phyloP scores from a whole-genome alignment of 2,329 filamentous ascomycete genomes.

The Diplodia sapinea region DNA sequence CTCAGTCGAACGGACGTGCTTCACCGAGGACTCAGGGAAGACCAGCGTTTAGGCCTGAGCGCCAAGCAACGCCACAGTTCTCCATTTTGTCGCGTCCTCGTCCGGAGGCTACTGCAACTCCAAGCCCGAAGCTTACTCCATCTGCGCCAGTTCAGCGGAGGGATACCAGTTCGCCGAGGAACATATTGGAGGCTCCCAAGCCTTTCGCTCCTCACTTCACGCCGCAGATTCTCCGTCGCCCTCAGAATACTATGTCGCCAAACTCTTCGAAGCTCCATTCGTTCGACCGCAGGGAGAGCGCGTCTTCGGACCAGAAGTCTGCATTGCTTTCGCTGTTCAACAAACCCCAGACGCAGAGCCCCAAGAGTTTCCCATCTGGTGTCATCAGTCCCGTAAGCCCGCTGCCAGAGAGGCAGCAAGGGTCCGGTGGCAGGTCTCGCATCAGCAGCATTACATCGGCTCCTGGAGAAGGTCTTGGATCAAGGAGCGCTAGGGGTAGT shows the following conservation, averaged over 20 bases:
- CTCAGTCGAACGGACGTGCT: constrained; percentile 13
- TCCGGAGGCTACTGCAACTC: constrained; percentile 14
- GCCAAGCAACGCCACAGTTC: constrained; percentile 29
- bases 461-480: constrained; percentile 21
- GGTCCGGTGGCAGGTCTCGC: constrained; percentile 38
- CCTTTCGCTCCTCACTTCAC: constrained; percentile 42
- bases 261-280: constrained; percentile 14
- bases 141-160: constrained; percentile 40
- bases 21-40: constrained; percentile 17
- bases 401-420: constrained; percentile 39
- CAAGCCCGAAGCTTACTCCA: constrained; percentile 34
- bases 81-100: constrained; percentile 28
- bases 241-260: constrained; percentile 35
- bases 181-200: constrained; percentile 22
- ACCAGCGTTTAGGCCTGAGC: constrained; percentile 17
- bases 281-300: constrained; percentile 41
- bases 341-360: constrained; percentile 37
- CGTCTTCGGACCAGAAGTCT: constrained; percentile 43
- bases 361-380: constrained; percentile 42
- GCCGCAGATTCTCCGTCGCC: constrained; percentile 46
- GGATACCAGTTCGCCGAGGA: constrained; percentile 38
- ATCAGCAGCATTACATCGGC: constrained; percentile 42
- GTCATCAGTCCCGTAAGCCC: constrained; percentile 48
- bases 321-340: constrained; percentile 47
- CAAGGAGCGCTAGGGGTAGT: constrained; percentile 8